A percentile compares a stretch with the other conserved stretches of the same genome.
Evolutionary conservation across 2,329 filamentous ascomycete species (phyloP).

Genomic region (Phialophora chinensis): DNA sequence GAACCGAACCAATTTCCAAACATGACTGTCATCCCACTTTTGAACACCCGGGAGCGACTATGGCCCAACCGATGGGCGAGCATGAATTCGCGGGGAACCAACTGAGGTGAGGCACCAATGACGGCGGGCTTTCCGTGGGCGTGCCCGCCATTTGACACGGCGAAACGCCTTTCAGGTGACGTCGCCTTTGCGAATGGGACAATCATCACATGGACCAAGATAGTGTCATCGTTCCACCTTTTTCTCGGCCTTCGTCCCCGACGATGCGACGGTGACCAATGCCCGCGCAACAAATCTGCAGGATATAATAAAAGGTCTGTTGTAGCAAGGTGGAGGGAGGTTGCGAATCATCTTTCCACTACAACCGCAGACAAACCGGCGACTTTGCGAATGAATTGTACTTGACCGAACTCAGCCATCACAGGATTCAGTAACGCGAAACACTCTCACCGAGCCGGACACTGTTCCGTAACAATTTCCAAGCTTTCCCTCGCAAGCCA

Average conservation of each 20-base stretch:
- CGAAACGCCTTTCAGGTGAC: background rate
- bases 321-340: background rate
- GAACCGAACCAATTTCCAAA: background rate
- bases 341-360: background rate
- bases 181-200: background rate
- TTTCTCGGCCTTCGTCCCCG: background rate
- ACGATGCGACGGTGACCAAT: background rate
- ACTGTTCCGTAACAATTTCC: background rate
- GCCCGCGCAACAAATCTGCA: background rate
- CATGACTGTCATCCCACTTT: background rate
- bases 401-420: background rate
- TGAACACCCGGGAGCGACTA: background rate
- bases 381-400: background rate
- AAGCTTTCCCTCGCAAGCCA: background rate
- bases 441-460: background rate
- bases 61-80: background rate
- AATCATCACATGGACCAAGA: background rate
- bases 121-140: background rate
- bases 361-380: background rate
- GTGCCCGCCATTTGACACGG: background rate
- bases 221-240: slow-evolving; percentile 7
- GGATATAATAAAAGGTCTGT: background rate
- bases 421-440: background rate
- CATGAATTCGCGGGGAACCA: background rate
- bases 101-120: background rate